Percentiles rank a stretch among this genome's conserved stretches.
Evolutionary conservation across 73 alveolate species (phyloP).

Genomic region (Urostyla sp.): DNA sequence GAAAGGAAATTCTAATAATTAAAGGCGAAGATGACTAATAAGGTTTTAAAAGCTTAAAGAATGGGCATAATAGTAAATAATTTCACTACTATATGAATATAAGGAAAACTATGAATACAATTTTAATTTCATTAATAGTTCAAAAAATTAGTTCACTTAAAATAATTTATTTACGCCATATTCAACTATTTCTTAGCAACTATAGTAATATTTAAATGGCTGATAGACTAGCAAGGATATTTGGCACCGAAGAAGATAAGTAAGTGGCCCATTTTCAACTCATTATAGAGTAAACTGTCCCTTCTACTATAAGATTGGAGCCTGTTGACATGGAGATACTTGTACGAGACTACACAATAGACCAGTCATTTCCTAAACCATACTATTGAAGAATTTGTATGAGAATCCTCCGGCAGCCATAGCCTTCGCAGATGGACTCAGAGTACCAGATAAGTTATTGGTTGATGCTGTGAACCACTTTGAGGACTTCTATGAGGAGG

Average conservation of each 20-base stretch:
- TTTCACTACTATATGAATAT: conserved; percentile 3
- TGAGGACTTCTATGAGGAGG: conserved; percentile 99
- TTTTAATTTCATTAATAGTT: not conserved
- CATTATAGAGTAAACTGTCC: conserved; percentile 95
- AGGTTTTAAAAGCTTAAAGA: not conserved
- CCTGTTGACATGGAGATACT: conserved; percentile 99
- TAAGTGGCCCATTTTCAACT: not conserved
- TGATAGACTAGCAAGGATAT: conserved; percentile 92
- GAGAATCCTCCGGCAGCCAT: conserved; percentile 93
- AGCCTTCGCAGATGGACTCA: conserved; percentile 83
- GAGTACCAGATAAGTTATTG: conserved; percentile 84
- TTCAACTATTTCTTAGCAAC: not conserved
- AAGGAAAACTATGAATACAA: not conserved
- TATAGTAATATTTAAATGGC: conserved; percentile 79
- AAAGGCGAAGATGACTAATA: not conserved
- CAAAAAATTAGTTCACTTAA: conserved; percentile 2
- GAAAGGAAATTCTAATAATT: not conserved
- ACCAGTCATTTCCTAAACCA: conserved; percentile 97
- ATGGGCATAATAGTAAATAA: conserved; percentile 17
- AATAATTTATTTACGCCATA: not conserved
- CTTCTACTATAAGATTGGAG: conserved; percentile 99
- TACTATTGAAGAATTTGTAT: conserved; percentile 95
- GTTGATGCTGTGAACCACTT: conserved; percentile 95
- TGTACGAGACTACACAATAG: conserved; percentile 99
- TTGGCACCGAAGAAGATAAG: conserved; percentile 99